Evolutionary conservation across 2,329 filamentous ascomycete species (phyloP).

Genomic region (Monilinia vaccinii-corymbosi): DNA sequence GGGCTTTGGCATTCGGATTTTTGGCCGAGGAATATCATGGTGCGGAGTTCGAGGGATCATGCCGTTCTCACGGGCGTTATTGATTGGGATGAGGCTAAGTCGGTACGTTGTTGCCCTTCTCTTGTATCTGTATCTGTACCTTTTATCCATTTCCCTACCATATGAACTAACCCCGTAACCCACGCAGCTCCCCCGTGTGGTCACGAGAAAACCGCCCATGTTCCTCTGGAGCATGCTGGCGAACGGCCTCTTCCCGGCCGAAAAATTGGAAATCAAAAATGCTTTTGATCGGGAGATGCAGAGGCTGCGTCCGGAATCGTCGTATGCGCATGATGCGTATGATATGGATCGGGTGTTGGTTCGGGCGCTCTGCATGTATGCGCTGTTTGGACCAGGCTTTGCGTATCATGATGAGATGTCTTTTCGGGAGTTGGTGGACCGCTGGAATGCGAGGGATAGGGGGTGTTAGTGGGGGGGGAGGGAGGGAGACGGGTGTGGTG

Average conservation of each 20-base stretch:
- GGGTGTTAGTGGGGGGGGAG: not conserved
- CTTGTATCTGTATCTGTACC: too few relatives aligned
- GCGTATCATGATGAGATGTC: not conserved
- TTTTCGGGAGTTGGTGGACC: not conserved
- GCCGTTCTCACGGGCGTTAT: not conserved
- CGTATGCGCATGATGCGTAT: not conserved
- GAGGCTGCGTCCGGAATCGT: not conserved
- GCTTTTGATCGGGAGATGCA: not conserved
- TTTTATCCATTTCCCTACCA: too few relatives aligned
- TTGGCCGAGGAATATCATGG: not conserved
- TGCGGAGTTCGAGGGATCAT: not conserved
- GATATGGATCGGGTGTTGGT: not conserved
- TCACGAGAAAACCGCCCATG: not conserved
- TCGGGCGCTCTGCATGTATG: not conserved
- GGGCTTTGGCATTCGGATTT: not conserved
- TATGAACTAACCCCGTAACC: not conserved
- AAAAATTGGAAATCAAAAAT: not conserved
- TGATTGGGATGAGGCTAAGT: not conserved
- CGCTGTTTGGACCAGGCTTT: not conserved
- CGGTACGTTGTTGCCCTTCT: not conserved
- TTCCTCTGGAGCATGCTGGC: not conserved
- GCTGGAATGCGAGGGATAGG: not conserved
- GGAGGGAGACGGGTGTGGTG: not conserved
- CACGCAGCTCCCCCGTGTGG: not conserved
- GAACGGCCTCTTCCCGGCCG: not conserved